Conservation (phyloP, 2,329 filamentous ascomycete species). For the Ophiostoma fasciatum region DNA sequence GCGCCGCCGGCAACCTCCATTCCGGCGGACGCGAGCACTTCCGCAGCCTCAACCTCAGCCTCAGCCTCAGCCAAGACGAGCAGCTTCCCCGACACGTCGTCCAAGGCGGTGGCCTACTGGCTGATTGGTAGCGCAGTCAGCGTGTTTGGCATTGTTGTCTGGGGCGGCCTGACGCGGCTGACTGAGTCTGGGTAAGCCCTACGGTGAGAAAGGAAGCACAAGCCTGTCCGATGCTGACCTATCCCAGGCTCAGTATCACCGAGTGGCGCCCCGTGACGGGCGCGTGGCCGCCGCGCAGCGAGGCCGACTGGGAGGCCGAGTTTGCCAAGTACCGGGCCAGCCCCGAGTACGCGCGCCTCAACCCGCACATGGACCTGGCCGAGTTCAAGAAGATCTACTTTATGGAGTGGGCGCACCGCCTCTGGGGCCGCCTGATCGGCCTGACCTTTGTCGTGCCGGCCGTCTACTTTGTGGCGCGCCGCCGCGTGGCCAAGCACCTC, state of each 20-base stretch:
- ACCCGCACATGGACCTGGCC: constrained; percentile 78
- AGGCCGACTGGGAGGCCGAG: constrained; percentile 77
- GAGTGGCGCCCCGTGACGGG: constrained; percentile 98
- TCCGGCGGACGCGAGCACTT: constrained; percentile 4
- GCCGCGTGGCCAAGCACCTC: constrained; percentile 66
- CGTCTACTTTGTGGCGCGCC: constrained; percentile 70
- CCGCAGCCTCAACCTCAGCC: constrained; percentile 8
- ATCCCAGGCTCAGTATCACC: constrained; percentile 89
- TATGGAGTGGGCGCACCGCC: constrained; percentile 95
- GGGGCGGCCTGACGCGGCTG: constrained; percentile 81
- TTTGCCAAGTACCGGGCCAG: constrained; percentile 86
- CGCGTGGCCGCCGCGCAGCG: constrained; percentile 66
- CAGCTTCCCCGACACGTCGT: constrained; percentile 45
- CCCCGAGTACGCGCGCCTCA: constrained; percentile 83
- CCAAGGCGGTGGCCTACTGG: constrained; percentile 79
- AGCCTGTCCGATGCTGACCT: not conserved
- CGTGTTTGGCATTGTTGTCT: constrained; percentile 94
- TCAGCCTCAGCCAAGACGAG: constrained; percentile 17
- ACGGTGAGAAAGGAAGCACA: not conserved
- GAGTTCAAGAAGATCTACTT: constrained; percentile 99
- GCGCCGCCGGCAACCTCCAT: constrained; percentile 1
- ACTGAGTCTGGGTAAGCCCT: constrained; percentile 77
- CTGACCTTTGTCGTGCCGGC: constrained; percentile 80
- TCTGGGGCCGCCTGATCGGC: constrained; percentile 89
- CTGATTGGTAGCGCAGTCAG: constrained; percentile 79